These are phyloP conservation scores for Funneliformis geosporum DNA, from an alignment of 192 early-diverging fungal species.

Conservation along the genomic window DNA sequence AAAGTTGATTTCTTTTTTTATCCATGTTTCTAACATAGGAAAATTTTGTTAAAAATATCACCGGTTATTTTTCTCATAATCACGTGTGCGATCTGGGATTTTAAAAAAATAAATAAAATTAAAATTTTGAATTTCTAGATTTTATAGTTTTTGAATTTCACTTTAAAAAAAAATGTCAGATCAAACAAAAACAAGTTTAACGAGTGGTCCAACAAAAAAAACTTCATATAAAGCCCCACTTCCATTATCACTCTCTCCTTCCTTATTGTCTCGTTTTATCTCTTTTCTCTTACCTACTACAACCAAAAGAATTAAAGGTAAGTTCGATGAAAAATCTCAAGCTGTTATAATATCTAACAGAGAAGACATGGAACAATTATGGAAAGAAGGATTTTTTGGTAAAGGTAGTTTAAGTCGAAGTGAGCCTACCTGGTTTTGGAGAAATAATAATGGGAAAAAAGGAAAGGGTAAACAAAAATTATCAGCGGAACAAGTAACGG, in stretches of 20 bases:
- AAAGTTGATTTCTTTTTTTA: no score
- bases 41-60: no score
- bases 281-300: background rate
- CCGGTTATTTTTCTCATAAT: no score
- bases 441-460: slow-evolving; percentile 19
- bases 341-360: slow-evolving; percentile 35
- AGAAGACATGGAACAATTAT: slow-evolving; percentile 48
- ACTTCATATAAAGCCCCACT: background rate
- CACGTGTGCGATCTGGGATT: no score
- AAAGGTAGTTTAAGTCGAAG: slow-evolving; percentile 80
- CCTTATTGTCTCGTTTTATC: background rate
- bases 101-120: no score
- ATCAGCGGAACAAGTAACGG: slow-evolving; percentile 4
- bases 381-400: slow-evolving; percentile 71
- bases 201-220: background rate
- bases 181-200: background rate
- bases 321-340: slow-evolving; percentile 32
- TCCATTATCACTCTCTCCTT: background rate
- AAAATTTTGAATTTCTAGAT: no score
- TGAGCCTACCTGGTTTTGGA: slow-evolving; percentile 70
- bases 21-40: no score
- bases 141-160: no score
- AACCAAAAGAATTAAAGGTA: background rate
- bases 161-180: background rate
- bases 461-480: background rate